phyloP scores from a whole-genome alignment of 2,329 filamentous ascomycete genomes.

The Zasmidium citrigriseum region DNA sequence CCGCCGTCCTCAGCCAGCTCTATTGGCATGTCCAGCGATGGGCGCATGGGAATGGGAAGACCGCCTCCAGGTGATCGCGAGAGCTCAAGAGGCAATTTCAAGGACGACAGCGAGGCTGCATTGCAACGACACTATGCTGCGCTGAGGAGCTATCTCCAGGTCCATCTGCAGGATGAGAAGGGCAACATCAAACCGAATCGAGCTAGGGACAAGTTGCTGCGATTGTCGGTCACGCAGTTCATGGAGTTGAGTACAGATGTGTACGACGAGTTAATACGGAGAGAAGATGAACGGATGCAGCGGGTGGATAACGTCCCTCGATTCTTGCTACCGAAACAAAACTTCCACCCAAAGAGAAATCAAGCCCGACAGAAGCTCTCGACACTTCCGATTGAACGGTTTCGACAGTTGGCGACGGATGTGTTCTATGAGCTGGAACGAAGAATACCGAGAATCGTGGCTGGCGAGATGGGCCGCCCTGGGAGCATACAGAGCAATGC shows the following conservation, averaged over 20 bases:
- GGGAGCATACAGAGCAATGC: slow-evolving; percentile 64
- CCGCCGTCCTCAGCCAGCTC: slow-evolving; percentile 86
- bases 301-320: slow-evolving; percentile 59
- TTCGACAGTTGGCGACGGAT: slow-evolving; percentile 89
- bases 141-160: slow-evolving; percentile 73
- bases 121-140: slow-evolving; percentile 80
- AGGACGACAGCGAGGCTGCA: slow-evolving; percentile 60
- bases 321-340: slow-evolving; percentile 79
- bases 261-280: slow-evolving; percentile 87
- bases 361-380: slow-evolving; percentile 95
- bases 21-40: slow-evolving; percentile 80
- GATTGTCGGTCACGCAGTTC: slow-evolving; percentile 89
- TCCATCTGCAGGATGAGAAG: slow-evolving; percentile 72
- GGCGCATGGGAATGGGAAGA: slow-evolving; percentile 49
- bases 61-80: slow-evolving; percentile 27
- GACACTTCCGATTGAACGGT: slow-evolving; percentile 81
- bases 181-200: slow-evolving; percentile 76
- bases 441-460: slow-evolving; percentile 79
- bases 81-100: slow-evolving; percentile 58
- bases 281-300: slow-evolving; percentile 64
- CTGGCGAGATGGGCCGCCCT: slow-evolving; percentile 66
- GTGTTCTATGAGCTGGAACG: slow-evolving; percentile 94
- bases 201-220: slow-evolving; percentile 89
- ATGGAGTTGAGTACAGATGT: slow-evolving; percentile 97
- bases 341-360: slow-evolving; percentile 95